These are phyloP conservation scores for Ogataea trehalophila DNA, from an alignment of 805 yeast genomes.

Conservation along the genomic window DNA sequence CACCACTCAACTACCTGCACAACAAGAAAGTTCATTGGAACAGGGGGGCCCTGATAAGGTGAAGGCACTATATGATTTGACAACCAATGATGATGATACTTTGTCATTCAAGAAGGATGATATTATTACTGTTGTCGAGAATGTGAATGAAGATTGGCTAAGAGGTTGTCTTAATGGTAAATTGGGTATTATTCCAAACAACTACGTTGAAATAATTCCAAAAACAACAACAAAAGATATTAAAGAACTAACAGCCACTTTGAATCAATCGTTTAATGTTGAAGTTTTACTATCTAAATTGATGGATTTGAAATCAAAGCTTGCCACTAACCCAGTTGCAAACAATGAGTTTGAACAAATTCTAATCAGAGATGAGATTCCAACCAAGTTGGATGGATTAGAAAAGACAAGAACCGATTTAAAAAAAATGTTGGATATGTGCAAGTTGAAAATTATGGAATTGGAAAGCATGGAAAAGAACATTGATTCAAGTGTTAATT, in stretches of 20 bases:
- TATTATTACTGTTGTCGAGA: slow-evolving; percentile 78
- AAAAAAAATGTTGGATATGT: slow-evolving; percentile 71
- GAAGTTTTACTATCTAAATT: slow-evolving; percentile 64
- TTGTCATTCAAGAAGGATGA: slow-evolving; percentile 85
- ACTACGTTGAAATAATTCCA: slow-evolving; percentile 78
- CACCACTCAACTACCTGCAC: slow-evolving; percentile 15
- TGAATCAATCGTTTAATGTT: slow-evolving; percentile 56
- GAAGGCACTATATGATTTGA: slow-evolving; percentile 77
- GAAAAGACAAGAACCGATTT: slow-evolving; percentile 70
- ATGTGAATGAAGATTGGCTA: slow-evolving; percentile 94
- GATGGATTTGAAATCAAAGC: slow-evolving; percentile 29
- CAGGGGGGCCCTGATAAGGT: slow-evolving; percentile 38
- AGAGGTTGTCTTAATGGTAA: slow-evolving; percentile 78
- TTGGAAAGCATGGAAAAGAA: slow-evolving; percentile 65
- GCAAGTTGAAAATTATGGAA: slow-evolving; percentile 74
- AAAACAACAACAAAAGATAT: slow-evolving; percentile 62
- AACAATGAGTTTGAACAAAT: slow-evolving; percentile 28
- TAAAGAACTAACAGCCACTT: slow-evolving; percentile 39
- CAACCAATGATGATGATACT: slow-evolving; percentile 79
- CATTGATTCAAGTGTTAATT: slow-evolving; percentile 59
- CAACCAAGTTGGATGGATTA: slow-evolving; percentile 65
- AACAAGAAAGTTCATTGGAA: slow-evolving; percentile 3
- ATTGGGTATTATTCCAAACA: slow-evolving; percentile 86
- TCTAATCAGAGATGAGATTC: slow-evolving; percentile 59
- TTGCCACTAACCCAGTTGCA: slow-evolving; percentile 33